Base-by-base conservation (phyloP, 192 early-diverging fungal species). In the Rhizophagus prolifer region DNA sequence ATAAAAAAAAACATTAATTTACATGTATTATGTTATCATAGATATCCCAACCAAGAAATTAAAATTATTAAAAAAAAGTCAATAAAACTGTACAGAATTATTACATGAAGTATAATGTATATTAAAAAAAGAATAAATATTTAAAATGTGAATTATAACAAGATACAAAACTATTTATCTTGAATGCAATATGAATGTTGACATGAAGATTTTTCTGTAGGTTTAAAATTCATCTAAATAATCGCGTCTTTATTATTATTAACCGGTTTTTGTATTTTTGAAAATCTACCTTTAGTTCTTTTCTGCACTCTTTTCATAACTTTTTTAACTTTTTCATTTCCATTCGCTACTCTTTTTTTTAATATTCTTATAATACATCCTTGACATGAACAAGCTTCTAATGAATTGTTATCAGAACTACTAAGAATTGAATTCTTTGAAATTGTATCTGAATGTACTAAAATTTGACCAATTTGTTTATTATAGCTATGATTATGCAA, bases 401-500 rank as follows among this genome's bases (percentile, higher is more conserved):
- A 21, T 21, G 50, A 54, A 54, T 54, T 44, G 10, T 44, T 12
- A 2, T 44, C 50, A 21, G 50, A 54, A 54, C 4, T 54, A 54
- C 3, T 50, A 50, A 50, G 14, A 16, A 16, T 16, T 19, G 19
- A 54, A 54, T 54, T 54, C 50, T 7, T 54, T 1, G 50, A 54
- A 54, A 54, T 54, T 54, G 50, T 54, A 54, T 6, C 50, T 21
- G 50, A 21, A 54, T n/a, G 3, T 54, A 21, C 19, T 54, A 54
- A 54, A 21, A 16, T 5, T 54, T n/a, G 50, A 54, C 6, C 21
- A 54, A 54, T 54, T 54, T 41, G 34, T 38, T 36, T 67, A 67
- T 67, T 67, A 67, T 13, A 44, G 44, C 31, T 41, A n/a, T 28
- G n/a, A 44, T 67, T 50, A 71, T 71, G 74, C 13, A 62, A 47